phyloP scores from a whole-genome alignment of 2,329 filamentous ascomycete species.

The Verticillium nubilum region DNA sequence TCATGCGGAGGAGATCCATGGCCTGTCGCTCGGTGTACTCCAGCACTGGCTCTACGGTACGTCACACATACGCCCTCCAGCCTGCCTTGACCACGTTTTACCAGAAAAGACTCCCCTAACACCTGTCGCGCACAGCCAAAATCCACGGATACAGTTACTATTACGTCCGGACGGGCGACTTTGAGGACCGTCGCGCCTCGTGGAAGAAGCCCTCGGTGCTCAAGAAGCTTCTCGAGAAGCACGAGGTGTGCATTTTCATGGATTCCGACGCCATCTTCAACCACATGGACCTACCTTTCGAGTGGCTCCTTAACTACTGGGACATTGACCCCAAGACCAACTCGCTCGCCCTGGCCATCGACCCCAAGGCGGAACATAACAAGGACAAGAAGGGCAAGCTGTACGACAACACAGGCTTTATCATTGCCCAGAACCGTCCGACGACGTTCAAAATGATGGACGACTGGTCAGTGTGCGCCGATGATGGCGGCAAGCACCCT shows the following conservation, averaged over 20 bases:
- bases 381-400: constrained; percentile 31
- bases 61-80: constrained; percentile 2
- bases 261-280: constrained; percentile 40
- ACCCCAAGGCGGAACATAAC: constrained; percentile 31
- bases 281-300: constrained; percentile 36
- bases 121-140: constrained; percentile 23
- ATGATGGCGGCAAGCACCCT: constrained; percentile 30
- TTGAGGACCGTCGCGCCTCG: constrained; percentile 34
- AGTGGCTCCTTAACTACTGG: constrained; percentile 45
- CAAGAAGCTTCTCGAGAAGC: constrained; percentile 34
- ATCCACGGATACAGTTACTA: constrained; percentile 44
- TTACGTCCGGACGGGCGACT: constrained; percentile 32
- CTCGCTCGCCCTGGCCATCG: constrained; percentile 35
- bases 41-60: constrained; percentile 39
- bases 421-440: constrained; percentile 44
- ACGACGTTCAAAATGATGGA: constrained; percentile 41
- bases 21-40: constrained; percentile 33
- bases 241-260: constrained; percentile 36
- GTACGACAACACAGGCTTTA: constrained; percentile 48
- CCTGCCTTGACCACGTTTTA: background rate
- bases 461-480: constrained; percentile 39
- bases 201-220: constrained; percentile 40
- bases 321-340: constrained; percentile 29
- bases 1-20: constrained; percentile 22
- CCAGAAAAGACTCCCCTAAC: constrained; percentile 12